Conservation (phyloP, 371 early-diverging fungal genomes). For the Rhizomucor pusillus region DNA sequence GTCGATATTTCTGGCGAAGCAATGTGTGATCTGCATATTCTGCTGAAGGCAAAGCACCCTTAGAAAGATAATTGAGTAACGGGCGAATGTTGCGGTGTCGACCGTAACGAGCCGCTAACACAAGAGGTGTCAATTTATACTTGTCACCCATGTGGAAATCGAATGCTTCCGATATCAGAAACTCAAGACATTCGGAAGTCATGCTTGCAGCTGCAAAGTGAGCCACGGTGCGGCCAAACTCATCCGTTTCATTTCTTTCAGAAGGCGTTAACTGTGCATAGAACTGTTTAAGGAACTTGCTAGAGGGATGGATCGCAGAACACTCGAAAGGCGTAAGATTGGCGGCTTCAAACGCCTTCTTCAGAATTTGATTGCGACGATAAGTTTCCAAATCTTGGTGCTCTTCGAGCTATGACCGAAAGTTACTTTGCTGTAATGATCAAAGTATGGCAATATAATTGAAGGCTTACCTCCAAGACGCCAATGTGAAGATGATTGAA, state of each 20-base stretch:
- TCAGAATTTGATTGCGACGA: conserved; percentile 46
- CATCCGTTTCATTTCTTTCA: conserved; percentile 40
- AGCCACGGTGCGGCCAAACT: conserved; percentile 44
- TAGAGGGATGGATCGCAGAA: conserved; percentile 45
- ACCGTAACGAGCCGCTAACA: conserved; percentile 58
- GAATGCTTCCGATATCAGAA: conserved; percentile 33
- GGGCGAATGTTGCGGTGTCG: conserved; percentile 32
- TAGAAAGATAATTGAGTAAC: conserved; percentile 27
- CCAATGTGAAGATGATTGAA: conserved; percentile 52
- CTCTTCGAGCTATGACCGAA: conserved; percentile 11
- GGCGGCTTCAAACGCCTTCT: conserved; percentile 33
- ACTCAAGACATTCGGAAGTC: conserved; percentile 47
- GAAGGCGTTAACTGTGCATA: conserved; percentile 37
- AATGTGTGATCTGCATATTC: conserved; percentile 39
- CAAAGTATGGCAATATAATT: neutral
- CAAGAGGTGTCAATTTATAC: conserved; percentile 46
- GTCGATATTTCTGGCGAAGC: conserved; percentile 41
- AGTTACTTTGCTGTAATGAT: neutral
- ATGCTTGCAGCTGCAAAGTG: conserved; percentile 62
- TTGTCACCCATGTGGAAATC: conserved; percentile 36
- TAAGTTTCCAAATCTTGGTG: conserved; percentile 28
- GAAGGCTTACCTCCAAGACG: conserved; percentile 34
- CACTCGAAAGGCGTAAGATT: conserved; percentile 48
- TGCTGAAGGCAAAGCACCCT: conserved; percentile 18
- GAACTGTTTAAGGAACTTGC: conserved; percentile 37